Conservation (phyloP, 306 rosid species). For the Sechiopsis laciniata region DNA sequence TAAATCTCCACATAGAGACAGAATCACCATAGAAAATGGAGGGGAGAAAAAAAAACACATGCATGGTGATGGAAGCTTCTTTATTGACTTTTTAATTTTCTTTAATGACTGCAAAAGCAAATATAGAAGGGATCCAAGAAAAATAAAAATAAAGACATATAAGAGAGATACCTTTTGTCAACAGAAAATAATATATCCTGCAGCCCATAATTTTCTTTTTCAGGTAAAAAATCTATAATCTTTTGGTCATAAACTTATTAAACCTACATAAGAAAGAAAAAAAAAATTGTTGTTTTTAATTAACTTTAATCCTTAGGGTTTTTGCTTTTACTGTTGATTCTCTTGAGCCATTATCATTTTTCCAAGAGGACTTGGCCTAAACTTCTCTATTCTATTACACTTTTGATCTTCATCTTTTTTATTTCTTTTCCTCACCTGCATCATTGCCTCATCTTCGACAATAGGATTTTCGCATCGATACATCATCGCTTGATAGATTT, state of each 20-base stretch:
- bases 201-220: no score
- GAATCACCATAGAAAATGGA: neutral
- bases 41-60: neutral
- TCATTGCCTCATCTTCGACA: conserved; percentile 75
- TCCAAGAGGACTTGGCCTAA: conserved; percentile 82
- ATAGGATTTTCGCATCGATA: conserved; percentile 68
- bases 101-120: conserved; percentile 5
- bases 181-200: no score
- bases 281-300: no score
- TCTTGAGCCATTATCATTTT: conserved; percentile 54
- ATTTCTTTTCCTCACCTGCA: conserved; percentile 70
- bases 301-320: no score
- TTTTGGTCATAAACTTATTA: no score
- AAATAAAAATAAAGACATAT: neutral
- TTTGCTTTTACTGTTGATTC: neutral
- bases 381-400: conserved; percentile 50
- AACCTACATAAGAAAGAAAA: no score
- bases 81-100: conserved; percentile 3
- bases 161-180: no score
- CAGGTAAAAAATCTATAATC: no score
- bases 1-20: neutral
- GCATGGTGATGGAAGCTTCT: neutral
- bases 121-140: conserved; percentile 13
- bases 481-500: conserved; percentile 77
- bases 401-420: conserved; percentile 70